A percentile compares a stretch with the other conserved stretches of the same genome.
Evolutionary conservation across 1,284 basidiomycete genomes (phyloP).

Genomic region (Psilocybe mexicana): DNA sequence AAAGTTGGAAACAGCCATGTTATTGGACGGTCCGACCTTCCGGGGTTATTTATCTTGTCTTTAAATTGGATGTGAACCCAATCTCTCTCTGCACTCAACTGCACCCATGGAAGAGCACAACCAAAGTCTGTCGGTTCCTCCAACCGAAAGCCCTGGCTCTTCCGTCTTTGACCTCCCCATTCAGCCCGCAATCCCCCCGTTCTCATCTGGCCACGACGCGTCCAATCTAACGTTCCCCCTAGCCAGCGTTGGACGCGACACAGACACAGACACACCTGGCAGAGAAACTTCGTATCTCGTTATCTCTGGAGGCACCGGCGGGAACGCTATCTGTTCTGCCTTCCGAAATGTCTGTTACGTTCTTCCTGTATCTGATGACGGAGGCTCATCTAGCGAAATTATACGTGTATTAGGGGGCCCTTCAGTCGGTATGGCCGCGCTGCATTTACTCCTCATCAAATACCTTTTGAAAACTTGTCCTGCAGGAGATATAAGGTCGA

Average conservation of each 20-base stretch:
- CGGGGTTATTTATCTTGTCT: background rate
- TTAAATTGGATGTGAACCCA: background rate
- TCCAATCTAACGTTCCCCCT: conserved; percentile 3
- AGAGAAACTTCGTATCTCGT: conserved; percentile 52
- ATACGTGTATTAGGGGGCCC: conserved; percentile 83
- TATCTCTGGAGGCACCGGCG: conserved; percentile 82
- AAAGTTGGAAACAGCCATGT: background rate
- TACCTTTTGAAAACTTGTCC: background rate
- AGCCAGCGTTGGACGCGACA: conserved; percentile 6
- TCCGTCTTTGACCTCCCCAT: conserved; percentile 73
- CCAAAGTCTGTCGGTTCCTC: conserved; percentile 12
- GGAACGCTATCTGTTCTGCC: conserved; percentile 77
- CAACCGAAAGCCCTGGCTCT: conserved; percentile 56
- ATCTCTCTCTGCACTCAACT: background rate
- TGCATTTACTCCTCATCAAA: conserved; percentile 4
- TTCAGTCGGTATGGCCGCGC: conserved; percentile 59
- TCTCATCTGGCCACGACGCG: conserved; percentile 8
- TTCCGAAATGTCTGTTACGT: conserved; percentile 74
- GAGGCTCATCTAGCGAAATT: conserved; percentile 83
- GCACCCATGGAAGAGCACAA: conserved; percentile 11
- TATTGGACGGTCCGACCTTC: conserved; percentile 1
- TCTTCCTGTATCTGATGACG: conserved; percentile 85
- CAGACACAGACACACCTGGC: conserved; percentile 5
- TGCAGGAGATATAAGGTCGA: conserved; percentile 79
- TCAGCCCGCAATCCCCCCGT: conserved; percentile 29